phyloP scores from a whole-genome alignment of 1,139 yeast genomes.

The Candida sojae region DNA sequence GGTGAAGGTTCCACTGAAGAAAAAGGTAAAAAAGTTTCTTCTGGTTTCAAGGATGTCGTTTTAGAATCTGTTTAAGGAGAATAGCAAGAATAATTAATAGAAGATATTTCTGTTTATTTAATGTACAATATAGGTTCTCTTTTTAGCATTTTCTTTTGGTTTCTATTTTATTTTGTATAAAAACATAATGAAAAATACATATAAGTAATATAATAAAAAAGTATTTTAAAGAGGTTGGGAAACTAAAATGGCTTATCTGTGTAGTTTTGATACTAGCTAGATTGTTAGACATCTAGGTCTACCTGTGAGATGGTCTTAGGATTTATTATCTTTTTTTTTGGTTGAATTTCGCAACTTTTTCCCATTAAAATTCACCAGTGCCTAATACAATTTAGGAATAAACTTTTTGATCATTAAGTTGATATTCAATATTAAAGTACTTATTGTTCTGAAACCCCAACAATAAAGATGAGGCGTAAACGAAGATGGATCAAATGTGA shows the following conservation, averaged over 20 bases:
- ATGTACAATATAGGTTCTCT: constrained; percentile 6
- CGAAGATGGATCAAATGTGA: too few relatives aligned
- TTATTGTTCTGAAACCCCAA: too few relatives aligned
- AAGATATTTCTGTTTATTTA: constrained; percentile 7
- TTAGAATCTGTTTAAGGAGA: constrained; percentile 44
- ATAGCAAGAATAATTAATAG: constrained; percentile 3
- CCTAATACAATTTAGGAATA: not conserved
- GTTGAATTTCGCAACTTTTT: constrained; percentile 1
- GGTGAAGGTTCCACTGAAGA: constrained; percentile 54
- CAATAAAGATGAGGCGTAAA: too few relatives aligned
- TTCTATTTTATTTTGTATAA: constrained; percentile 9
- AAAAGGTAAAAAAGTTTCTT: constrained; percentile 52
- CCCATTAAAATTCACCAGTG: not conserved
- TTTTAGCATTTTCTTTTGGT: constrained; percentile 9
- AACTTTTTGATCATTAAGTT: not conserved
- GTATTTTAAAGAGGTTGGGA: not conserved
- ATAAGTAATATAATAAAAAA: constrained; percentile 4
- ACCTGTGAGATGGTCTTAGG: not conserved
- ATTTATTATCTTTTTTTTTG: not conserved
- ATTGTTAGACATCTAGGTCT: too few relatives aligned
- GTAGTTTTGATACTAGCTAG: too few relatives aligned
- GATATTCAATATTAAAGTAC: not conserved
- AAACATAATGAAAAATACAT: constrained; percentile 10
- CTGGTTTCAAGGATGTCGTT: constrained; percentile 55
- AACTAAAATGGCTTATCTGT: too few relatives aligned